A percentile compares a stretch with the other conserved stretches of the same genome.
These are phyloP conservation scores for Sherardia arvensis DNA, from an alignment of 257 asterid genomes.

Conservation along the genomic window DNA sequence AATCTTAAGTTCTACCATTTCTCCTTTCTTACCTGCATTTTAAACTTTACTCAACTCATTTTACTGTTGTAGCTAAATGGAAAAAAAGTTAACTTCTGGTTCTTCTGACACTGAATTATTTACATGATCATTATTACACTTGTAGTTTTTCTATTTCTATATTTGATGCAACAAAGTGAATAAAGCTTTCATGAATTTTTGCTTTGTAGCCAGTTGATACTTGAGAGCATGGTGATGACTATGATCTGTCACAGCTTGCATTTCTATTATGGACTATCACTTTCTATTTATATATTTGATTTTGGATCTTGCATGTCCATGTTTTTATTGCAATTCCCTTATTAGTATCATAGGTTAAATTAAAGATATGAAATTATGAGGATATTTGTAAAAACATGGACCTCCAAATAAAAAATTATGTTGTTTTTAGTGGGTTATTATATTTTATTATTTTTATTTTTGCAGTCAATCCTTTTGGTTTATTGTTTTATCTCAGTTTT, in stretches of 20 bases:
- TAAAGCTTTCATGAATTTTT: not conserved
- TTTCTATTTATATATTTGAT: not conserved
- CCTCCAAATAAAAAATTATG: too few species aligned
- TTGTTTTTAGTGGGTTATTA: too few species aligned
- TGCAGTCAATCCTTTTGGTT: not conserved
- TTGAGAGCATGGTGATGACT: too few species aligned
- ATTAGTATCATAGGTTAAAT: too few species aligned
- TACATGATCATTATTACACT: not conserved
- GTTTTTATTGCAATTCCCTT: not conserved
- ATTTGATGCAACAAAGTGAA: not conserved
- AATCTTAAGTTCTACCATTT: not conserved
- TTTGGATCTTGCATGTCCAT: too few species aligned
- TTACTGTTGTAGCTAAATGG: not conserved
- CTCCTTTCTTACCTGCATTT: not conserved
- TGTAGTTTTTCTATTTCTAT: not conserved
- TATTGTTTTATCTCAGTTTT: too few species aligned
- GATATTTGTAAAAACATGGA: too few species aligned
- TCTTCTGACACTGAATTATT: not conserved
- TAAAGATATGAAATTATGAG: too few species aligned
- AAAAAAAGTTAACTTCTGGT: not conserved
- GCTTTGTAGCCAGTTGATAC: too few species aligned
- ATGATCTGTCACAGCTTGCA: too few species aligned
- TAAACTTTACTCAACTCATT: not conserved
- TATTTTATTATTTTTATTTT: not conserved
- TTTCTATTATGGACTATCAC: too few species aligned